Evolutionary conservation across 768 basidiomycete genomes (phyloP), one percentile per base, ranked within the genome.

Genomic region (Tubosaeta sp.): DNA sequence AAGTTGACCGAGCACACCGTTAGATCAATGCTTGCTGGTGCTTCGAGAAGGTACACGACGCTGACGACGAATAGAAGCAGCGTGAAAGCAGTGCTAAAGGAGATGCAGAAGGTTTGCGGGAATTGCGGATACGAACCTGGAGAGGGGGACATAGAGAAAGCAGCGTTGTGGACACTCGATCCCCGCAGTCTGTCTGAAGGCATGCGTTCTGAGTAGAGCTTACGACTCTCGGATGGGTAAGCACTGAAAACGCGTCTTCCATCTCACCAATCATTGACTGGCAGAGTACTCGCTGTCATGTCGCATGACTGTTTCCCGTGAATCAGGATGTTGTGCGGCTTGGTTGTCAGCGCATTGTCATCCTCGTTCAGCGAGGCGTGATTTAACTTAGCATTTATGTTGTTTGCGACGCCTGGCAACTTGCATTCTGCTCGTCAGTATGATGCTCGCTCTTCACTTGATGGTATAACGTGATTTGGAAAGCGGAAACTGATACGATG

Each of bases 21-120:
- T 9, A 76, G 81, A 51, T 88, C 85, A 49, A 73, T 93, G 72
- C 70, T 84, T 17, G 80, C 79, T 62, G 92, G 91, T 14, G 81
- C 85, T 0, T 70, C 70, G 35, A 70, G 78, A 26, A 83, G 85
- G 0, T 85, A 88, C 87, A 94, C 92, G 55, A 91, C 88, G n/a
- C 71, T 95, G 44, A 94, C 91, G 5, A 90, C 90, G 9, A 95
- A 95, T 59, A 76, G 81, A 57, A 77, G 85, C 29, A 91, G 91
- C 58, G 81, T 93, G 25, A 83, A 78, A 61, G 83, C 83, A 22
- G 73, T 94, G n/a, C 54, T 92, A 53, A 74, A 82, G 54, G 86
- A 86, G 65, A 77, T 91, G 67, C 79, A 74, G 51, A 61, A 67
- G 14, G 50, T 41, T 11, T 45, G 29, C 11, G 54, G 54, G 46